Conservation (phyloP, 495 filamentous ascomycete genomes). For the Penicillium pancosmium region DNA sequence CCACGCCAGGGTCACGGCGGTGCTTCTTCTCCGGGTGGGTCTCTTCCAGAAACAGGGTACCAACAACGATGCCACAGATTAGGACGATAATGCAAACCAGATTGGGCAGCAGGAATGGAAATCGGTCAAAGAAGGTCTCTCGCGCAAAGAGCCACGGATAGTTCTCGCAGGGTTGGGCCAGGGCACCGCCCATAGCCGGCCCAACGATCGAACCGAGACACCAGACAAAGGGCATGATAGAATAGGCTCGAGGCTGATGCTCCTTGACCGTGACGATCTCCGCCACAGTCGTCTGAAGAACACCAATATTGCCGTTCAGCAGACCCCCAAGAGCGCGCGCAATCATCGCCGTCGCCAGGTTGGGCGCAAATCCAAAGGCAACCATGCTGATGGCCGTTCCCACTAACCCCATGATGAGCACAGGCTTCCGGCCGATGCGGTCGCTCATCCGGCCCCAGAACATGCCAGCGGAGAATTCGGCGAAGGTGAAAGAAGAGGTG, state of each 20-base stretch:
- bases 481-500: conserved; percentile 93
- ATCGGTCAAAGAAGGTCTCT: conserved; percentile 77
- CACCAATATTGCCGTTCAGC: conserved; percentile 94
- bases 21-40: conserved; percentile 85
- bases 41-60: conserved; percentile 90
- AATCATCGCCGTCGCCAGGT: conserved; percentile 78
- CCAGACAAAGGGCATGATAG: conserved; percentile 98
- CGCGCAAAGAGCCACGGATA: conserved; percentile 76
- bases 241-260: conserved; percentile 89
- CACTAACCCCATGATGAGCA: conserved; percentile 81
- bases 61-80: conserved; percentile 74
- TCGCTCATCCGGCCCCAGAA: conserved; percentile 95
- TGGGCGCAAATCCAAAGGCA: conserved; percentile 88
- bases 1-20: conserved; percentile 72
- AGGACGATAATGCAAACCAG: conserved; percentile 84
- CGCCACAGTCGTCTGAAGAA: conserved; percentile 91
- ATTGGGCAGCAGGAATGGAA: conserved; percentile 92
- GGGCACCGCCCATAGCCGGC: conserved; percentile 83
- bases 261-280: conserved; percentile 90
- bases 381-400: conserved; percentile 94
- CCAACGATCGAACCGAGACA: conserved; percentile 92
- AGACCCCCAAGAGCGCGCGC: conserved; percentile 88
- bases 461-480: conserved; percentile 87
- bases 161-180: conserved; percentile 81
- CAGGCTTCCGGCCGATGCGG: conserved; percentile 87